Evolutionary conservation across 176 grass and related monocot species (phyloP), one percentile per base, ranked within the genome.

Genomic region (Cocos nucifera): DNA sequence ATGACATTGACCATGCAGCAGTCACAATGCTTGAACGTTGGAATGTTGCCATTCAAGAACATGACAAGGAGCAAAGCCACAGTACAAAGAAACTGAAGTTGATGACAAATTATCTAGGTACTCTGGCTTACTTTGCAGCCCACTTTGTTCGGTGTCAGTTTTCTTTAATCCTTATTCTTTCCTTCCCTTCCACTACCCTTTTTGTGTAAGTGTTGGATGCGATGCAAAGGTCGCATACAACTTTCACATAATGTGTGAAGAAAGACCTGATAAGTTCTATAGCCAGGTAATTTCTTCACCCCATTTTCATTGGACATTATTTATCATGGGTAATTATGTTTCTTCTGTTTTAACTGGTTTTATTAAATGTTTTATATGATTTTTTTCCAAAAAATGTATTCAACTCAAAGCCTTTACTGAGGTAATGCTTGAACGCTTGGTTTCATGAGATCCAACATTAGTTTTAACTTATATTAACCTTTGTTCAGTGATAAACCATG

Each of bases 141-240:
- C 12, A 53, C 64, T n/a, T 65, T 53, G 32, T 1, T 61, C 18
- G 54, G 51, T 44, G 39, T 30, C 3, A 54, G 56, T 35, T 54
- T 10, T 56, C 6, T 62, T 29, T 3, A 73, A 22, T 30, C 24
- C 19, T 28, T 51, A 53, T 35, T 1, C 10, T 7, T 62, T 54
- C 17, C 16, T 10, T 17, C 28, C 35, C 3, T n/a, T n/a, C n/a
- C n/a, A 24, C 51, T 14, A 48, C 17, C 51, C 19, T 49, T 48
- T 1, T 55, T 59, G 6, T 61, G 30, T 78, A 95, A 86, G 91
- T 74, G 79, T 96, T 59, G 91, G 91, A 69, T 96, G 91, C 73
- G 91, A 96, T 87, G 91, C 91, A 62, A 96, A 90, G 62, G 91
- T 96, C 56, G 91, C 91, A 57, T 90, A 96, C 65, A 83, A 87